Base-by-base conservation (phyloP, 768 basidiomycete species). In the Hydnomerulius pinastri region DNA sequence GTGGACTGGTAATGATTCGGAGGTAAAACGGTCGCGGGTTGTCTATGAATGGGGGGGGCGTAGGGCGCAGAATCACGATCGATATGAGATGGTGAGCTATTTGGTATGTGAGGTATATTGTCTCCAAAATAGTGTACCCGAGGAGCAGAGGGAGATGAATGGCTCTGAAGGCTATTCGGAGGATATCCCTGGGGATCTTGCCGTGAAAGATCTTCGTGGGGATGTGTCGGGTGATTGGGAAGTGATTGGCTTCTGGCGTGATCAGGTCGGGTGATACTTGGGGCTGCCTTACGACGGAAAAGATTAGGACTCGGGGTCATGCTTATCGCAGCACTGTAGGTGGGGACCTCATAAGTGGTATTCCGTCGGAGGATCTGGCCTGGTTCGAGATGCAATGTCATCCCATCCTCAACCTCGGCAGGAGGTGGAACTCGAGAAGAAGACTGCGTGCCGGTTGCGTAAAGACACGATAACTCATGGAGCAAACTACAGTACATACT, bases 361-460 rank as follows among this genome's bases (percentile, higher is more conserved):
- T 53, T 51, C n/a, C 68, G 72, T n/a, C 76, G 80, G 24, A 82
- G 70, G 30, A 84, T 69, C 65, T 84, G 80, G 11, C 82, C 83
- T 12, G 82, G 82, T 6, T 71, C 66, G 18, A 84, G 70, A 49
- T 78, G 78, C 21, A 82, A 63, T 27, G 78, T 74, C 32, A 77
- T 67, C n/a, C 74, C 77, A 4, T 29, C n/a, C 33, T 56, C 49
- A 28, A 2, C 38, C 29, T 38, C 37, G 13, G 37, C 29, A 21
- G 40, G 2, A 12, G 28, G 48, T 13, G 53, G 52, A 4, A 37
- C 23, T 15, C 23, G 43, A 25, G 43, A 17, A 36, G 37, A n/a
- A 36, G 54, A 46, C 64, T 64, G 38, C 17, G 47, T 27, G 30
- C 18, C 27, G 25, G 9, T 8, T 21, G 49, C 38, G 42, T 65